Conservation (phyloP, 1,284 basidiomycete species). For the Leucocoprinus gongylophorus region DNA sequence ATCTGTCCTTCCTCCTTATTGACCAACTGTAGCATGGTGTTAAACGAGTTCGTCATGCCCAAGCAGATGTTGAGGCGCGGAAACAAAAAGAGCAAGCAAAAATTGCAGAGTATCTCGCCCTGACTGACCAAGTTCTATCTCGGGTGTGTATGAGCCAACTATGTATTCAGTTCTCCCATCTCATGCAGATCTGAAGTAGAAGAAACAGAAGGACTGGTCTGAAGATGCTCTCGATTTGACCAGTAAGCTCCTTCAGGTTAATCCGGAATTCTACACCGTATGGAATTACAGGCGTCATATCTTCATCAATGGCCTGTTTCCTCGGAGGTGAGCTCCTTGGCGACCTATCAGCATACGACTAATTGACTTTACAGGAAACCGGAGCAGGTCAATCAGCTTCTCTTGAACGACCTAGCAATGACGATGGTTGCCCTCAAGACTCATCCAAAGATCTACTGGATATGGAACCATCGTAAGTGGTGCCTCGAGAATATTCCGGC, state of each 20-base stretch:
- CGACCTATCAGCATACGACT: not conserved
- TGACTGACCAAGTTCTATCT: slow-evolving; percentile 58
- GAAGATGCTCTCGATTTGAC: slow-evolving; percentile 66
- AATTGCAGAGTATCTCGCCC: slow-evolving; percentile 67
- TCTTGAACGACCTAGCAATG: slow-evolving; percentile 71
- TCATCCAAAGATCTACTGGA: slow-evolving; percentile 93
- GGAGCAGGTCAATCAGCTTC: slow-evolving; percentile 53
- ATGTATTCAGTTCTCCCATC: slow-evolving; percentile 1
- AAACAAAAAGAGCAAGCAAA: slow-evolving; percentile 65
- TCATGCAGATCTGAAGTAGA: slow-evolving; percentile 39
- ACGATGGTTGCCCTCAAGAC: slow-evolving; percentile 74
- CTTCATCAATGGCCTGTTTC: slow-evolving; percentile 67
- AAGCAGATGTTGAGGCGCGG: slow-evolving; percentile 60
- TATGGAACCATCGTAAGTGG: slow-evolving; percentile 96
- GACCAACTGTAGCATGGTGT: slow-evolving; percentile 58
- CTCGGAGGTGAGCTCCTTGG: slow-evolving; percentile 41
- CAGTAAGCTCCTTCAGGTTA: slow-evolving; percentile 68
- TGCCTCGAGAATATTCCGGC: slow-evolving; percentile 79
- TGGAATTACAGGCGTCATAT: slow-evolving; percentile 90
- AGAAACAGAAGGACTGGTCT: slow-evolving; percentile 58
- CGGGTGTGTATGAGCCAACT: slow-evolving; percentile 42
- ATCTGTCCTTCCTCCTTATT: not conserved
- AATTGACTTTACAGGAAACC: slow-evolving; percentile 41
- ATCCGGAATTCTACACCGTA: slow-evolving; percentile 88
- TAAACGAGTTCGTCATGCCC: slow-evolving; percentile 58